Evolutionary conservation across 257 asterid species (phyloP), one percentile per base, ranked within the genome.

Genomic region (Primulina tabacum): DNA sequence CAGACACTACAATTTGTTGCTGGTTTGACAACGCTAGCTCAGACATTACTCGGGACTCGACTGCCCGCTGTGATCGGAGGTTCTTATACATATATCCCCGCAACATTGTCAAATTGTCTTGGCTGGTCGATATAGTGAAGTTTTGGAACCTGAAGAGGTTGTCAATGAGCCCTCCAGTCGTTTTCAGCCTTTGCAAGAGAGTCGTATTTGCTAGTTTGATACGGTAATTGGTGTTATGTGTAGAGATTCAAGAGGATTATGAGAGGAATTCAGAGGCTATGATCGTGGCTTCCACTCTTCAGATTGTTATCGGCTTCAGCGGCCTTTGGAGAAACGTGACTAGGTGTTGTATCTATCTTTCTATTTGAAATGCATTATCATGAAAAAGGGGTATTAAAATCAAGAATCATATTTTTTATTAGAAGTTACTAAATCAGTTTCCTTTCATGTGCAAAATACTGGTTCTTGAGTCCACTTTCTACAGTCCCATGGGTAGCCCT

Each of bases 181-280:
- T 8, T 40, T 67, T 55, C 43, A 34, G 59, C 26, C 26, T 9
- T 47, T 5, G 17, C 2, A 0, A 0, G n/a, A 29, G 61, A 50
- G 57, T 50, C 56, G 6, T 58, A 9, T 30, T 67, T 12, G 21
- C 24, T 35, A 18, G 47, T 12, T 62, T 65, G 62, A 66, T 77
- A 11, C 50, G 16, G 32, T 35, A 16, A 50, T 60, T 76, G 67
- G 8, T 71, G 32, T 64, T 74, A 5, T 60, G 8, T 20, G 65
- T 80, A 90, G 99, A 93, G 80, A 82, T 93, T 93, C 80, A 82
- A 62, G 77, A 85, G 61, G 81, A 89, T 66, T 47, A 93, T 93
- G 90, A 83, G 87, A 78, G 97, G 89, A 30, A 87, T 88, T 78
- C 99, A 93, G 77, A 97, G 98, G 89, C 97, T 4, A 81, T 86